Evolutionary conservation across 2,329 filamentous ascomycete species (phyloP).

Genomic region (Fusarium buxicola): DNA sequence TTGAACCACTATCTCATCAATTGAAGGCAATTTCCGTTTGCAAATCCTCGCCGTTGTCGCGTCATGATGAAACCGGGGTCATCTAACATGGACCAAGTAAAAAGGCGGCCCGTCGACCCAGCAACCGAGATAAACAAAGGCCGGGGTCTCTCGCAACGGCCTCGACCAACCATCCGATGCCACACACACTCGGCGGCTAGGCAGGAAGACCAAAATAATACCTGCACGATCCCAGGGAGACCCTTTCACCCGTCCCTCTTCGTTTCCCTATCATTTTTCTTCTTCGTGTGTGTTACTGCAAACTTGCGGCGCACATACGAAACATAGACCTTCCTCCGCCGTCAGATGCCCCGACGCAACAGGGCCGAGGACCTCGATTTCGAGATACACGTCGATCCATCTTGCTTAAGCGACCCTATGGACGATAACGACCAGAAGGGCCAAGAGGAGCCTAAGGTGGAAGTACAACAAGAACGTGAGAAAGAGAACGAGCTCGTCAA

Average conservation of each 20-base stretch:
- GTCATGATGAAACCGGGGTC: constrained; percentile 26
- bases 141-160: constrained; percentile 34
- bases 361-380: constrained; percentile 56
- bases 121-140: constrained; percentile 53
- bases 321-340: constrained; percentile 20
- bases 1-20: constrained; percentile 6
- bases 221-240: constrained; percentile 42
- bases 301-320: constrained; percentile 27
- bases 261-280: constrained; percentile 21
- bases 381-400: constrained; percentile 61
- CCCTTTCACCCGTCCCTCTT: constrained; percentile 19
- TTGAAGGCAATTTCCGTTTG: constrained; percentile 22
- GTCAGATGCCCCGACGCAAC: constrained; percentile 47
- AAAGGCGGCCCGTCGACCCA: constrained; percentile 43
- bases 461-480: constrained; percentile 25
- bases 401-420: constrained; percentile 57
- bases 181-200: constrained; percentile 37
- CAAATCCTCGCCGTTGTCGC: constrained; percentile 24
- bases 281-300: constrained; percentile 36
- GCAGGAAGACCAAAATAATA: constrained; percentile 29
- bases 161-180: constrained; percentile 48
- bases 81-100: constrained; percentile 13
- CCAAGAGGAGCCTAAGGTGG: constrained; percentile 36
- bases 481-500: constrained; percentile 30
- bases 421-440: constrained; percentile 49